Evolutionary conservation across 495 filamentous ascomycete genomes (phyloP), one percentile per base, ranked within the genome.

Genomic region (Aspergillus sclerotioniger): DNA sequence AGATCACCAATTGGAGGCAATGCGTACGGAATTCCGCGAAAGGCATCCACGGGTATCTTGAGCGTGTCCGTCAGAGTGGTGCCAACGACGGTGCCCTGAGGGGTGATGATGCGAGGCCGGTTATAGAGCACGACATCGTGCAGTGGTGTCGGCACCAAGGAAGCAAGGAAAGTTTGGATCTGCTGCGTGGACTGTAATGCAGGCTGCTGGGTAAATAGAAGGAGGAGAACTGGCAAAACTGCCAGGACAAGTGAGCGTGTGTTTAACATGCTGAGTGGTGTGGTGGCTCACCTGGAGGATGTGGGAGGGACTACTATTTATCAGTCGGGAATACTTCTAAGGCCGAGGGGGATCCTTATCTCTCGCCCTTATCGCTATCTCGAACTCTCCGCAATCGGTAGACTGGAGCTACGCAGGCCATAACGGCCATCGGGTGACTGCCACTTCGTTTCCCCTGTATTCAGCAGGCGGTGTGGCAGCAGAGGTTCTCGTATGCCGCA

Each of bases 11-110:
- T 70, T 0, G 84, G 83, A 0, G 78, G 73, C 51, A 82, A 68
- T 2, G 80, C 85, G 61, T 83, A 88, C 1, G 82, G 86, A 55
- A 88, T 76, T 15, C 85, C 84, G n/a, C 79, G 68, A 59, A 82
- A 88, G 62, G 63, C 78, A 45, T 88, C 82, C 20, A 87, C 57
- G 9, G 74, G 59, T 54, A 77, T 75, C 2, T 82, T 77, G 13
- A 69, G 60, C 50, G 68, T 72, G 8, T 71, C 57, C 8, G 69
- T 37, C 19, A 81, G 60, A 43, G 74, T 69, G 17, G 72, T 67
- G 33, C 85, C 85, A 8, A 84, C 59, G 49, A 85, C 77, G 0
- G 65, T 77, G 29, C 85, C 85, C 65, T 87, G 84, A n/a, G 61
- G 60, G 35, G 86, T 62, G 10, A 54, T 61, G 13, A 80, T 76